Evolutionary conservation across 2,329 filamentous ascomycete genomes (phyloP), one percentile per base, ranked within the genome.

Genomic region (Tolypocladium ovalisporum): DNA sequence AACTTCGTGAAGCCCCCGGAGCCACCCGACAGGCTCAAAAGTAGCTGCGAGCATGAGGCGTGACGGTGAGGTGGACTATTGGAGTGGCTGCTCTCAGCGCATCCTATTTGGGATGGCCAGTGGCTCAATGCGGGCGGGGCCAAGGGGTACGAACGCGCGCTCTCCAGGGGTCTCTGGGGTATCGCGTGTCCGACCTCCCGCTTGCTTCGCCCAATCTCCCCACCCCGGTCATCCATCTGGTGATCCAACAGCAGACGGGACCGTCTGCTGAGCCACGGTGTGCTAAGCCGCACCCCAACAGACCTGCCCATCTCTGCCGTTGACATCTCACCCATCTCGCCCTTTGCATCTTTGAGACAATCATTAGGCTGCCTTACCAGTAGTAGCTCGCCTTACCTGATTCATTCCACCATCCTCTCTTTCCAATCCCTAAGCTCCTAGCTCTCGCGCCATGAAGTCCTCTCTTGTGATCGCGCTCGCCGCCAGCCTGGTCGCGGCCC

Each of bases 371-470:
- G 27, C 27, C 17, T 5, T 8, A 8, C 9, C 32, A 34, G 9
- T 34, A 12, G 15, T 49, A 49, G 17, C 27, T 49, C 44, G 1
- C 27, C 44, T n/a, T 32, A 29, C 37, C 27, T 19, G 8, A 24
- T 13, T 9, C 6, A 12, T 44, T 19, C 24, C 13, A 7, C 29
- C 47, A 10, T 52, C 12, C 7, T 22, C 47, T 19, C 19, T 15
- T 22, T 15, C 4, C 47, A 35, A 35, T 8, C 17, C 47, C 13
- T 22, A 29, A 7, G 10, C 47, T 22, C 19, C 47, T 22, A 15
- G 29, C 29, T 49, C 36, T 34, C 34, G 36, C 64, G 71, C 53
- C 32, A 76, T 76, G 74, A 74, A 73, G 70, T 60, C 65, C 19
- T 57, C 64, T 35, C 52, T 72, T 52, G 27, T 71, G 57, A 60